These are phyloP conservation scores for Lachnellula hyalina DNA, from an alignment of 2,329 filamentous ascomycete genomes.

Conservation along the genomic window DNA sequence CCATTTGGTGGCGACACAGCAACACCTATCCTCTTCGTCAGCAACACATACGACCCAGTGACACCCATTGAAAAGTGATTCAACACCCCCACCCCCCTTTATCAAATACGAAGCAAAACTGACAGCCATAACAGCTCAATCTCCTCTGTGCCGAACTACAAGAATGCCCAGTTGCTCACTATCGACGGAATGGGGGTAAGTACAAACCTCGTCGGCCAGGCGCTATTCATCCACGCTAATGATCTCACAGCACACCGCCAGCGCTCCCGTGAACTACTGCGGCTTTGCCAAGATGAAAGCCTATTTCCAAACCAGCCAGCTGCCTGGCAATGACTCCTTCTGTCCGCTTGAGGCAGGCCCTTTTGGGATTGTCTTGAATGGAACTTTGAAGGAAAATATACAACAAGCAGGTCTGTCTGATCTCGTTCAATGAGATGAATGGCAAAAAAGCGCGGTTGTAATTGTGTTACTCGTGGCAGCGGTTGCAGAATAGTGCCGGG, in stretches of 20 bases:
- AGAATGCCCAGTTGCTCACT: not conserved
- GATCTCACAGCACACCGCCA: not conserved
- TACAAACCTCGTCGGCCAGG: not conserved
- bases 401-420: not conserved
- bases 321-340: not conserved
- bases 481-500: no score
- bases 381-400: slow-evolving; percentile 3
- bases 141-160: not conserved
- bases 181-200: not conserved
- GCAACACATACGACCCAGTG: slow-evolving; percentile 1
- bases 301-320: not conserved
- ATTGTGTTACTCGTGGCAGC: no score
- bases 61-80: slow-evolving; percentile 3
- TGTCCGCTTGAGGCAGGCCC: not conserved
- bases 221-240: not conserved
- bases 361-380: slow-evolving; percentile 2
- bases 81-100: no score
- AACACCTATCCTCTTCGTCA: not conserved
- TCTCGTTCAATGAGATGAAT: not conserved
- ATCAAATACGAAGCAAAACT: not conserved
- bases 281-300: not conserved
- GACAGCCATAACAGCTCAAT: not conserved
- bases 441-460: no score
- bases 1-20: slow-evolving; percentile 2
- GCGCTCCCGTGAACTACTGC: not conserved